Evolutionary conservation across 176 grass and related monocot species (phyloP).

Genomic region (Lolium rigidum): DNA sequence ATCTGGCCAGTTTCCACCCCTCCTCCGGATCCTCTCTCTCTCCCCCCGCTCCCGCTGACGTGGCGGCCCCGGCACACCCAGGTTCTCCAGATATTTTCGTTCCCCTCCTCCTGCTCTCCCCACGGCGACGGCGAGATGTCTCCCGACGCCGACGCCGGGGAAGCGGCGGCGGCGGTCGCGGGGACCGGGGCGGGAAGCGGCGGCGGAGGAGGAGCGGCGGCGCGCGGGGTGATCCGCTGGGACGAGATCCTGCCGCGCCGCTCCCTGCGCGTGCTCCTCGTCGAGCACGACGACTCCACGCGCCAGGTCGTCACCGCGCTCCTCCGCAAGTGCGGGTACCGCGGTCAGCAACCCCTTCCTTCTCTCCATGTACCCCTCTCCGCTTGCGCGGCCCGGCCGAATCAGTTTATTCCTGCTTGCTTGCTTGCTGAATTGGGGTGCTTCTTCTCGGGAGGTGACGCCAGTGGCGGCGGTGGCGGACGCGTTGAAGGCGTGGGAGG

Average conservation of each 20-base stretch:
- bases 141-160: conserved; percentile 44
- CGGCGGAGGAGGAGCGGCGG: neutral
- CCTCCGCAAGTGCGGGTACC: conserved; percentile 95
- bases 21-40: neutral
- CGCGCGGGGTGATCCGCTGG: conserved; percentile 59
- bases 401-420: neutral
- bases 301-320: conserved; percentile 94
- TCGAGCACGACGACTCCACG: conserved; percentile 96
- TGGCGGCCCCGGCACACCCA: conserved; percentile 30
- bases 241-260: conserved; percentile 83
- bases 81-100: conserved; percentile 52
- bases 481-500: conserved; percentile 92
- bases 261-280: conserved; percentile 83
- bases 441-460: conserved; percentile 24
- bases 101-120: neutral
- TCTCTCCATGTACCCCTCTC: no score
- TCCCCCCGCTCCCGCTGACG: conserved; percentile 35
- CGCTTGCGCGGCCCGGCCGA: neutral
- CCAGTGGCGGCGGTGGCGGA: conserved; percentile 80
- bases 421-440: neutral
- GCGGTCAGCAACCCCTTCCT: conserved; percentile 36
- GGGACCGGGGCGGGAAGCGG: neutral
- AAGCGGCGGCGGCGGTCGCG: neutral
- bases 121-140: conserved; percentile 49
- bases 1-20: conserved; percentile 17